Conservation (phyloP, 768 basidiomycete genomes). For the Amanita thiersii region DNA sequence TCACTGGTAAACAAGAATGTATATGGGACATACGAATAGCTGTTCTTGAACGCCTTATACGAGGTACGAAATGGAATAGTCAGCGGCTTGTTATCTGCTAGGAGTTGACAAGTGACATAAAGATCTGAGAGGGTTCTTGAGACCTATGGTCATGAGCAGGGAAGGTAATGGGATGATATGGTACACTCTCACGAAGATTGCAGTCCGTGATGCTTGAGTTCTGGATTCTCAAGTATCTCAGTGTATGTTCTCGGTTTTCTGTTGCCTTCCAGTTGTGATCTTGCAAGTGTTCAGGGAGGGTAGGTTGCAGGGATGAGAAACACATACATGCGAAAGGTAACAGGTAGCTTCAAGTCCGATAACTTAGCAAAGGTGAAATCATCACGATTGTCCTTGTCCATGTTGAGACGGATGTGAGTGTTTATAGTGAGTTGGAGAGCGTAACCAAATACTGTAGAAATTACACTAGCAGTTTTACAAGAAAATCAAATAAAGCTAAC, state of each 20-base stretch:
- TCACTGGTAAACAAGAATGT: not conserved
- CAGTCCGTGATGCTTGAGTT: constrained; percentile 75
- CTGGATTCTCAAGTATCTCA: constrained; percentile 77
- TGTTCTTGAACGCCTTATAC: constrained; percentile 86
- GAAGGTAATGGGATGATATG: constrained; percentile 7
- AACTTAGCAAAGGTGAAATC: constrained; percentile 92
- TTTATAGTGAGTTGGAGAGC: too few relatives aligned
- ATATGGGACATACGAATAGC: constrained; percentile 50
- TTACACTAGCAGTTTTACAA: too few relatives aligned
- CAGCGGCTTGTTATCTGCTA: constrained; percentile 88
- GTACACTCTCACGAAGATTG: constrained; percentile 57
- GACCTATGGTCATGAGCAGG: constrained; percentile 21
- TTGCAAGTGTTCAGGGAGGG: too few relatives aligned
- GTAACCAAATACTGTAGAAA: too few relatives aligned
- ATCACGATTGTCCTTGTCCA: constrained; percentile 60
- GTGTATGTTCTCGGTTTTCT: constrained; percentile 66
- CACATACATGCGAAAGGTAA: constrained; percentile 77
- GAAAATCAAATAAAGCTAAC: too few relatives aligned
- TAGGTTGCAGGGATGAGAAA: too few relatives aligned
- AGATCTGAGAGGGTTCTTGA: constrained; percentile 83
- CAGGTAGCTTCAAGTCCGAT: constrained; percentile 79
- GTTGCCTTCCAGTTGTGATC: constrained; percentile 81
- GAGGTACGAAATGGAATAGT: constrained; percentile 89
- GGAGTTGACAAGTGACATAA: constrained; percentile 87
- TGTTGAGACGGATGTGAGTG: constrained; percentile 12